phyloP scores from a whole-genome alignment of 2,329 filamentous ascomycete genomes.

The Diaporthe destruens region DNA sequence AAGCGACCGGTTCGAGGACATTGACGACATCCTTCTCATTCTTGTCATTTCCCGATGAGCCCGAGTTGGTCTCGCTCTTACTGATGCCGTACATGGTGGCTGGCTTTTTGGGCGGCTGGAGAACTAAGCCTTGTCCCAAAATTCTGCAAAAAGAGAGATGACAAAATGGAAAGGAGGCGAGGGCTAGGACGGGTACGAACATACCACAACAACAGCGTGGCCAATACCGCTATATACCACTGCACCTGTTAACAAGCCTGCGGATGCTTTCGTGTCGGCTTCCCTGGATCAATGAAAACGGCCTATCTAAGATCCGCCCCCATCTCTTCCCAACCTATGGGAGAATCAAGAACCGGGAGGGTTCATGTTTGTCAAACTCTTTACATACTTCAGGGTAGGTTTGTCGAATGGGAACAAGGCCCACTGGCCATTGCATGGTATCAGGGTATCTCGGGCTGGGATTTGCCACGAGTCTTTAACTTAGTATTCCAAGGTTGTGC shows the following conservation, averaged over 20 bases:
- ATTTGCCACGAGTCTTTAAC: slow-evolving; percentile 15
- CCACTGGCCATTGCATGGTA: background rate
- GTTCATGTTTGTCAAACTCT: slow-evolving; percentile 36
- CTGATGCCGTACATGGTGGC: slow-evolving; percentile 38
- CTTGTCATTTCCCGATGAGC: slow-evolving; percentile 30
- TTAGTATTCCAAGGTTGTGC: background rate
- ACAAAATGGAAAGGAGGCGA: background rate
- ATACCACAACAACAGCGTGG: background rate
- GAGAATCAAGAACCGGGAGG: background rate
- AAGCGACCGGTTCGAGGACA: slow-evolving; percentile 31
- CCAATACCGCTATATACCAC: slow-evolving; percentile 27
- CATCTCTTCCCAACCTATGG: slow-evolving; percentile 11
- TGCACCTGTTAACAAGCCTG: background rate
- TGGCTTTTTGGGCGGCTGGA: slow-evolving; percentile 20
- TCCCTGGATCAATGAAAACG: slow-evolving; percentile 16
- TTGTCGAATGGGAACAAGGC: background rate
- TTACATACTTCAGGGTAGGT: slow-evolving; percentile 14
- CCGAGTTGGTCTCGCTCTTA: slow-evolving; percentile 21
- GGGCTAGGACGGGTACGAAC: background rate
- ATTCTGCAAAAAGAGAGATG: background rate
- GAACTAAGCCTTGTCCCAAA: slow-evolving; percentile 6
- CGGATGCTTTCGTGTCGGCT: slow-evolving; percentile 22
- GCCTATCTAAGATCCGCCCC: slow-evolving; percentile 24
- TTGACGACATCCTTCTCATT: slow-evolving; percentile 35
- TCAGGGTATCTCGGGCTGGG: slow-evolving; percentile 23